A percentile compares a stretch with the other conserved stretches of the same genome.
Evolutionary conservation across 1,284 basidiomycete species (phyloP).

Genomic region (Ganoderma meredithae): DNA sequence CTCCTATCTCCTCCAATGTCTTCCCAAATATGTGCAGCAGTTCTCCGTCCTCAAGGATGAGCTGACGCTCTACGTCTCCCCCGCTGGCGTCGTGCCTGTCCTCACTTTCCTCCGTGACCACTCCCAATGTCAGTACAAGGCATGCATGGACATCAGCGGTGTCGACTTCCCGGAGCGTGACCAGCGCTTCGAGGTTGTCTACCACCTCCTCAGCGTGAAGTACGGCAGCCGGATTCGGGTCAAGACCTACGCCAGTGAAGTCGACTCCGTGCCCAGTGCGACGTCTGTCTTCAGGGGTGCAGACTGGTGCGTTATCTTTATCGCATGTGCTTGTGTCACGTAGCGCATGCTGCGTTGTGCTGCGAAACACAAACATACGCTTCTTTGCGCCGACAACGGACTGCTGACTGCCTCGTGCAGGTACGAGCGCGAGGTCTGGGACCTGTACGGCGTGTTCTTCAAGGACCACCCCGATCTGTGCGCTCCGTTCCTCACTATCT

Average conservation of each 20-base stretch:
- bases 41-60: slow-evolving; percentile 99
- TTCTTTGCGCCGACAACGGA: slow-evolving; percentile 22
- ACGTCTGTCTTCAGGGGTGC: slow-evolving; percentile 87
- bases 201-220: slow-evolving; percentile 90
- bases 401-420: slow-evolving; percentile 44
- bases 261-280: slow-evolving; percentile 92
- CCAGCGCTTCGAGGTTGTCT: slow-evolving; percentile 97
- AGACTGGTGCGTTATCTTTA: slow-evolving; percentile 77
- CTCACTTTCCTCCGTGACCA: slow-evolving; percentile 97
- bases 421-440: slow-evolving; percentile 99
- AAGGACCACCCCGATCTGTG: slow-evolving; percentile 95
- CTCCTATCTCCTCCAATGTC: slow-evolving; percentile 88
- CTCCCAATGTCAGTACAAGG: slow-evolving; percentile 95
- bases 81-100: slow-evolving; percentile 84
- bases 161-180: slow-evolving; percentile 95
- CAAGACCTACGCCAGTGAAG: slow-evolving; percentile 98
- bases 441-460: slow-evolving; percentile 98
- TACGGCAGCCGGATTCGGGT: slow-evolving; percentile 87
- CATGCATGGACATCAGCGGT: slow-evolving; percentile 92
- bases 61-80: slow-evolving; percentile 89
- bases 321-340: slow-evolving; percentile 1
- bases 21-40: slow-evolving; percentile 96
- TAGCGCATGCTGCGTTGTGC: slow-evolving; percentile 2
- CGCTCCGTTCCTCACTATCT: slow-evolving; percentile 44
- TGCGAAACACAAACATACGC: slow-evolving; percentile 7